Evolutionary conservation across 495 filamentous ascomycete species (phyloP).

Genomic region (Platismatia glauca): DNA sequence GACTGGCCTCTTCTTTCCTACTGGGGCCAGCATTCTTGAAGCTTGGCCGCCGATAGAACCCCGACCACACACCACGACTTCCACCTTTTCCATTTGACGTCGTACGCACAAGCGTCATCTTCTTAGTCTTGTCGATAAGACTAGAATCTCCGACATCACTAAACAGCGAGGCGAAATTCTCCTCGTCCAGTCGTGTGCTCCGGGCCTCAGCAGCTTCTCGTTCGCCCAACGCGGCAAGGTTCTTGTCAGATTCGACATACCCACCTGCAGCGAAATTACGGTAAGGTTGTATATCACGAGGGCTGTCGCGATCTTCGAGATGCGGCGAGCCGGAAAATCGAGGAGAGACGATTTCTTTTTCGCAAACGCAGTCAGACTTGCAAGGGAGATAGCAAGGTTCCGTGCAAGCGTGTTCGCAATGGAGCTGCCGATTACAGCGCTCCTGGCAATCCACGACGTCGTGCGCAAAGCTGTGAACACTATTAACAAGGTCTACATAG

Average conservation of each 20-base stretch:
- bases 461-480: conserved; percentile 28
- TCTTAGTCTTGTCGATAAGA: background rate
- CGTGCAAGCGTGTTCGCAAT: conserved; percentile 28
- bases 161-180: conserved; percentile 11
- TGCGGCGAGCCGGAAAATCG: background rate
- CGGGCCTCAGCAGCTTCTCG: conserved; percentile 5
- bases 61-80: conserved; percentile 13
- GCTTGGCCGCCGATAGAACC: conserved; percentile 1
- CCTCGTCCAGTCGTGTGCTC: conserved; percentile 7
- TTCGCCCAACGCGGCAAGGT: background rate
- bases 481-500: background rate
- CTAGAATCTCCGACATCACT: background rate
- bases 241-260: conserved; percentile 11
- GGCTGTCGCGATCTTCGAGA: background rate
- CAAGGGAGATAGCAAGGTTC: conserved; percentile 17
- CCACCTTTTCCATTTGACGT: conserved; percentile 12
- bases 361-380: conserved; percentile 14
- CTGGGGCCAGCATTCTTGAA: background rate
- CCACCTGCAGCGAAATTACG: conserved; percentile 18
- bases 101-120: conserved; percentile 12
- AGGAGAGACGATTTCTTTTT: background rate
- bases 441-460: conserved; percentile 27
- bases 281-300: conserved; percentile 7
- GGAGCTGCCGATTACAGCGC: conserved; percentile 25
- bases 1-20: conserved; percentile 8